phyloP scores from a whole-genome alignment of 768 basidiomycete genomes.

The Pleurotus pulmonarius region DNA sequence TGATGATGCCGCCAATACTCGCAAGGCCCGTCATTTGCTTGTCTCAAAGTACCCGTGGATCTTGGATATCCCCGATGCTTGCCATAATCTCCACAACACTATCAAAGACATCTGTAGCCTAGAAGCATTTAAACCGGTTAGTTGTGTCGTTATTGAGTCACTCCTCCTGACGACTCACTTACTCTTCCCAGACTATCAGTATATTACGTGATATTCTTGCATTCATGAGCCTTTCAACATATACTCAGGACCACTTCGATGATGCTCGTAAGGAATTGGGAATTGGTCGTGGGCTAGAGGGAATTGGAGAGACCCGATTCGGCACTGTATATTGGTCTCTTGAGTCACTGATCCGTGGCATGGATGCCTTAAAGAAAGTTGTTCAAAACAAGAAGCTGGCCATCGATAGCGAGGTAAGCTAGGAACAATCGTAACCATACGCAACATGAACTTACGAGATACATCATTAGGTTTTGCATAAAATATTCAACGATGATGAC shows the following conservation, averaged over 20 bases:
- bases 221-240: conserved; percentile 13
- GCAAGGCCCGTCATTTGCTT: not conserved
- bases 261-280: conserved; percentile 12
- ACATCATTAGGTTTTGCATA: not conserved
- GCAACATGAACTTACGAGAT: not conserved
- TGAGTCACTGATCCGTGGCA: conserved; percentile 12
- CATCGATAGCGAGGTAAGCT: conserved; percentile 9
- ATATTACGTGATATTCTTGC: conserved; percentile 3
- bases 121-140: conserved; percentile 9
- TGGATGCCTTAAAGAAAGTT: conserved; percentile 13
- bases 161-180: not conserved
- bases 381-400: conserved; percentile 7
- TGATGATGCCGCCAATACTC: not conserved
- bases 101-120: conserved; percentile 9
- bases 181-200: conserved; percentile 1
- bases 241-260: conserved; percentile 14
- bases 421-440: not conserved
- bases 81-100: not conserved
- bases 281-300: conserved; percentile 15
- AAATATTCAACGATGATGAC: conserved; percentile 10
- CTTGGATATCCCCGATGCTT: conserved; percentile 8
- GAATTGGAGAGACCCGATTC: conserved; percentile 17
- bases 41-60: conserved; percentile 1
- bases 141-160: not conserved
- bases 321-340: conserved; percentile 15